Conservation (phyloP, 1,284 basidiomycete species). For the Tilletiopsis washingtonensis region DNA sequence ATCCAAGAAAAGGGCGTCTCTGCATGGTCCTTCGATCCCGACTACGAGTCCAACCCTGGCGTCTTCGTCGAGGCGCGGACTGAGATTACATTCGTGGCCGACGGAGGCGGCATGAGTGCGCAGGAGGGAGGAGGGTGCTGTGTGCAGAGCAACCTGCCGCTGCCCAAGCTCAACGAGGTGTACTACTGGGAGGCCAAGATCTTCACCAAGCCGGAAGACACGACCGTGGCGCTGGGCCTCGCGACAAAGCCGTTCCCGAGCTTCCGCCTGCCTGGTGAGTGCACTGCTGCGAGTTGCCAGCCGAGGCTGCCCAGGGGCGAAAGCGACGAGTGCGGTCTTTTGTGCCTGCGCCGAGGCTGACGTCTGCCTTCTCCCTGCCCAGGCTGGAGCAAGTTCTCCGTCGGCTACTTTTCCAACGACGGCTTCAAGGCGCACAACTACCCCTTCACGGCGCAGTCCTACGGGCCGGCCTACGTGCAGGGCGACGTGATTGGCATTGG, state of each 20-base stretch:
- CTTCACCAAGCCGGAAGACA: conserved; percentile 43
- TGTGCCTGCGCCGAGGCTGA: too few species aligned
- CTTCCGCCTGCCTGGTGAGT: conserved; percentile 28
- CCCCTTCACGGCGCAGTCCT: conserved; percentile 80
- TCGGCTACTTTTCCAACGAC: conserved; percentile 83
- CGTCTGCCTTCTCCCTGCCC: background rate
- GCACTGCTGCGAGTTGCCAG: background rate
- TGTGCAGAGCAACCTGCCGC: conserved; percentile 44
- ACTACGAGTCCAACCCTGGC: conserved; percentile 44
- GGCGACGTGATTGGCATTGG: conserved; percentile 53
- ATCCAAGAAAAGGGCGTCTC: conserved; percentile 48
- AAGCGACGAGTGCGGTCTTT: too few species aligned
- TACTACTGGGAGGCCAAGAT: conserved; percentile 49
- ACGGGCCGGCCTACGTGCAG: conserved; percentile 77
- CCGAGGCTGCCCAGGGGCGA: too few species aligned
- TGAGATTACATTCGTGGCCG: conserved; percentile 45
- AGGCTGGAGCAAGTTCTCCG: conserved; percentile 79
- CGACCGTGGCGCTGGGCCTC: conserved; percentile 39
- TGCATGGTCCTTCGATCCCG: conserved; percentile 46
- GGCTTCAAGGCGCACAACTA: conserved; percentile 97
- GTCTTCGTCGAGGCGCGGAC: conserved; percentile 44
- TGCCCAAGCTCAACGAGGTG: conserved; percentile 47
- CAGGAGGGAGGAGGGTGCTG: conserved; percentile 43
- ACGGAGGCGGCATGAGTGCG: conserved; percentile 45
- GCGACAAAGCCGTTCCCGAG: conserved; percentile 45